Conservation (phyloP, 371 early-diverging fungal species). For the Haplosporangium sp. region DNA sequence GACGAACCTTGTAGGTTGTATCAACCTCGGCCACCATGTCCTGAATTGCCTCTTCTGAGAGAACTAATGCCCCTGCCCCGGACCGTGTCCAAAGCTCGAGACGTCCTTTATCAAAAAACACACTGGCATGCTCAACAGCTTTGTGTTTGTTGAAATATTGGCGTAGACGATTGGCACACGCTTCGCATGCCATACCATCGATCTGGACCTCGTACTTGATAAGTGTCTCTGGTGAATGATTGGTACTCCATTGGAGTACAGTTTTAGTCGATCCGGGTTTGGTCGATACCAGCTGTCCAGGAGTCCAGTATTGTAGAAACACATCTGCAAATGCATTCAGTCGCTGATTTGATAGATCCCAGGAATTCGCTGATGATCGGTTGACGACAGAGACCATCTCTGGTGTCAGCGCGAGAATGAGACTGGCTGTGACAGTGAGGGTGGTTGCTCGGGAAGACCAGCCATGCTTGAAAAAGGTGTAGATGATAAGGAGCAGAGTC, state of each 20-base stretch:
- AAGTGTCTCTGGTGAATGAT: neutral
- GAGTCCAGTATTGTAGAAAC: neutral
- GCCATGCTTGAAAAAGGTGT: constrained; percentile 34
- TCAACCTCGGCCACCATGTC: constrained; percentile 34
- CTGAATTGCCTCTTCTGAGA: constrained; percentile 17
- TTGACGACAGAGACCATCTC: constrained; percentile 54
- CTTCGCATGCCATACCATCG: constrained; percentile 62
- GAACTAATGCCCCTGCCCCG: constrained; percentile 8
- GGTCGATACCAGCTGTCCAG: neutral
- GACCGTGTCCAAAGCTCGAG: constrained; percentile 25
- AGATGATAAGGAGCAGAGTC: constrained; percentile 40
- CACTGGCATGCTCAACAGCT: constrained; percentile 47
- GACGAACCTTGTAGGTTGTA: constrained; percentile 13
- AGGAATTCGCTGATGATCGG: constrained; percentile 30
- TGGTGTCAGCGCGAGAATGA: constrained; percentile 55
- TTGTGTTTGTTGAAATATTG: constrained; percentile 42
- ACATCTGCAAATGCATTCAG: neutral
- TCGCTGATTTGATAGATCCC: too few species aligned
- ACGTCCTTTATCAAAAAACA: constrained; percentile 54
- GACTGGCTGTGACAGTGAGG: constrained; percentile 41
- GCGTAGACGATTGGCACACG: constrained; percentile 64
- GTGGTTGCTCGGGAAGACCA: constrained; percentile 27
- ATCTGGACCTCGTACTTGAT: constrained; percentile 55
- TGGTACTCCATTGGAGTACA: neutral
- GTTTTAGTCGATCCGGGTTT: neutral